Percentiles rank a stretch among this genome's conserved stretches.
Evolutionary conservation across 768 basidiomycete species (phyloP).

Genomic region (Phylloporus scabripes): DNA sequence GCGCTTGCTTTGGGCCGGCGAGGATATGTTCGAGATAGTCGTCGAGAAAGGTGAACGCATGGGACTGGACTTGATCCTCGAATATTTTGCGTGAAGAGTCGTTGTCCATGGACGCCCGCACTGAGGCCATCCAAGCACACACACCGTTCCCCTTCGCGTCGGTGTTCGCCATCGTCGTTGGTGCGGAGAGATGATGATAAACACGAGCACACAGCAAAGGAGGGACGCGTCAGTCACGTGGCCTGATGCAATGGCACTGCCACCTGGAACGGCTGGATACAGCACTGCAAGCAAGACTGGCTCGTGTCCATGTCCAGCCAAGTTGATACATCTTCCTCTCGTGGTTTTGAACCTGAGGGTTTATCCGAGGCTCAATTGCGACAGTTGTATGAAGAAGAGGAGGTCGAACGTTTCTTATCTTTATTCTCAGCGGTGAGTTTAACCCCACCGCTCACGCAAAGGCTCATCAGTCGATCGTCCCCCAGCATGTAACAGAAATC

Average conservation of each 20-base stretch:
- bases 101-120: constrained; percentile 62
- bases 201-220: constrained; percentile 19
- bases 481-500: constrained; percentile 59
- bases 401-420: constrained; percentile 53
- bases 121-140: constrained; percentile 60
- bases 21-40: constrained; percentile 71
- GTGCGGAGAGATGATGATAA: constrained; percentile 8
- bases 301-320: constrained; percentile 9
- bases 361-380: constrained; percentile 51
- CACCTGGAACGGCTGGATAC: not conserved
- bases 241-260: constrained; percentile 3
- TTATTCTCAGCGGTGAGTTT: constrained; percentile 55
- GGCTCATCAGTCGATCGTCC: constrained; percentile 1
- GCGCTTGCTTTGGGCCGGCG: constrained; percentile 64
- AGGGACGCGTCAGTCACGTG: constrained; percentile 28
- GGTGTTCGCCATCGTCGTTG: constrained; percentile 8
- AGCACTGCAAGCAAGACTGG: not conserved
- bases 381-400: constrained; percentile 57
- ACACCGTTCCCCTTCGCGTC: constrained; percentile 39
- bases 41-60: constrained; percentile 76
- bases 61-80: constrained; percentile 65
- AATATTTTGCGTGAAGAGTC: constrained; percentile 69
- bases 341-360: constrained; percentile 16
- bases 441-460: not conserved
- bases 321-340: not conserved